Percentiles rank a stretch among this genome's conserved stretches.
Evolutionary conservation across 495 filamentous ascomycete genomes (phyloP).

Genomic region (Penicillium salamii): DNA sequence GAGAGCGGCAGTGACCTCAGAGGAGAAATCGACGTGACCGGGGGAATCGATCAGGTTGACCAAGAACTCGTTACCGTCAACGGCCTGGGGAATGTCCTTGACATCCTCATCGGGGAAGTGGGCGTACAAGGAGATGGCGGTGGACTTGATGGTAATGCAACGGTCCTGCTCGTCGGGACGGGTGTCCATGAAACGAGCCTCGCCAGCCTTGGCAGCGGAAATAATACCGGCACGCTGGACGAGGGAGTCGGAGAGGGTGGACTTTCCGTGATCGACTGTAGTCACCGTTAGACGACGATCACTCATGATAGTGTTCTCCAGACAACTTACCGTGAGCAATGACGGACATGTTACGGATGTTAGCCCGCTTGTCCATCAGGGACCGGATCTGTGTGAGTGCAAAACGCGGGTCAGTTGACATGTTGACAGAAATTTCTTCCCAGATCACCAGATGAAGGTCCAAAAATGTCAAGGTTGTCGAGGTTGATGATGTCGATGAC

Average conservation of each 20-base stretch:
- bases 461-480: neutral
- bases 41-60: conserved; percentile 99
- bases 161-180: conserved; percentile 97
- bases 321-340: conserved; percentile 87
- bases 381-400: conserved; percentile 67
- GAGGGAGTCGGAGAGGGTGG: conserved; percentile 97
- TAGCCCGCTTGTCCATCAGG: conserved; percentile 96
- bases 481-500: neutral
- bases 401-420: too few species aligned
- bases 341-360: conserved; percentile 99
- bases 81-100: conserved; percentile 90
- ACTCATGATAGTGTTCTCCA: neutral
- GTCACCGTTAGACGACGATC: conserved; percentile 6
- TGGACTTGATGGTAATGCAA: conserved; percentile 99
- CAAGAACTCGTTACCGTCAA: conserved; percentile 92
- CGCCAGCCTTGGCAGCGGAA: conserved; percentile 94
- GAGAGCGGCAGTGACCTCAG: conserved; percentile 97
- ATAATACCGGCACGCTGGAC: conserved; percentile 99
- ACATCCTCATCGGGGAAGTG: conserved; percentile 81
- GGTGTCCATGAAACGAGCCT: conserved; percentile 94
- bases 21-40: conserved; percentile 99
- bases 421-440: neutral
- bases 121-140: conserved; percentile 97
- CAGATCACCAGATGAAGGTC: neutral
- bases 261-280: conserved; percentile 97